Percentiles rank a stretch among this genome's conserved stretches.
Evolutionary conservation across 495 filamentous ascomycete species (phyloP).

Genomic region (Pyrenula aspistea): DNA sequence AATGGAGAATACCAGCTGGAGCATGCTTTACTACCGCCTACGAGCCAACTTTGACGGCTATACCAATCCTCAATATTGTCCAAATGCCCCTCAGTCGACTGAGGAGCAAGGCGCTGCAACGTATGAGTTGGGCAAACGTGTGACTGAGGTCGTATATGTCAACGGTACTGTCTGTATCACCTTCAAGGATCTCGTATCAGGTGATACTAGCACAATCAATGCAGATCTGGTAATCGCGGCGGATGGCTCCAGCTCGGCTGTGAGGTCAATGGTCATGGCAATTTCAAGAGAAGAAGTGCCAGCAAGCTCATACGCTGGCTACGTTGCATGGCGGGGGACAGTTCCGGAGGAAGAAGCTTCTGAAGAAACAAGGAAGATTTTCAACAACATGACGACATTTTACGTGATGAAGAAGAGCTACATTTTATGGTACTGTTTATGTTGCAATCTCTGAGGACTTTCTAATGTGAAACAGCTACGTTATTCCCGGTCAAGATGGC

Average conservation of each 20-base stretch:
- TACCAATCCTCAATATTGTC: slow-evolving; percentile 7
- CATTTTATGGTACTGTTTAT: slow-evolving; percentile 22
- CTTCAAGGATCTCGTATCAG: slow-evolving; percentile 5
- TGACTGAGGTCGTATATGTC: slow-evolving; percentile 1
- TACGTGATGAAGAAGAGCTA: slow-evolving; percentile 28
- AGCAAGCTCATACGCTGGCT: slow-evolving; percentile 24
- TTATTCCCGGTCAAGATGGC: slow-evolving; percentile 40
- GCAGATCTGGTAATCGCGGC: slow-evolving; percentile 15
- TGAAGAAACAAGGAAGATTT: slow-evolving; percentile 12
- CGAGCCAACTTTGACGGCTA: slow-evolving; percentile 15
- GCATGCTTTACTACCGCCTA: slow-evolving; percentile 13
- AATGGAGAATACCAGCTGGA: slow-evolving; percentile 14
- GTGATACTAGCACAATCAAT: not conserved
- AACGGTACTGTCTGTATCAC: not conserved
- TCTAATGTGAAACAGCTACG: slow-evolving; percentile 20
- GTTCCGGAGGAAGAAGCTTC: slow-evolving; percentile 26
- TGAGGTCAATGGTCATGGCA: slow-evolving; percentile 6
- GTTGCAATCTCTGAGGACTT: slow-evolving; percentile 25
- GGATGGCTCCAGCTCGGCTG: slow-evolving; percentile 10
- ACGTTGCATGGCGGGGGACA: slow-evolving; percentile 40
- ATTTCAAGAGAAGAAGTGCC: slow-evolving; percentile 1
- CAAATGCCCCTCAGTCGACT: slow-evolving; percentile 1
- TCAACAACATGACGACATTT: slow-evolving; percentile 21
- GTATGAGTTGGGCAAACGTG: slow-evolving; percentile 4
- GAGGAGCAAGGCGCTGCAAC: not conserved